Percentiles rank a stretch among this genome's conserved stretches.
Evolutionary conservation across 257 asterid genomes (phyloP).

Genomic region (Solanum tacnaense): DNA sequence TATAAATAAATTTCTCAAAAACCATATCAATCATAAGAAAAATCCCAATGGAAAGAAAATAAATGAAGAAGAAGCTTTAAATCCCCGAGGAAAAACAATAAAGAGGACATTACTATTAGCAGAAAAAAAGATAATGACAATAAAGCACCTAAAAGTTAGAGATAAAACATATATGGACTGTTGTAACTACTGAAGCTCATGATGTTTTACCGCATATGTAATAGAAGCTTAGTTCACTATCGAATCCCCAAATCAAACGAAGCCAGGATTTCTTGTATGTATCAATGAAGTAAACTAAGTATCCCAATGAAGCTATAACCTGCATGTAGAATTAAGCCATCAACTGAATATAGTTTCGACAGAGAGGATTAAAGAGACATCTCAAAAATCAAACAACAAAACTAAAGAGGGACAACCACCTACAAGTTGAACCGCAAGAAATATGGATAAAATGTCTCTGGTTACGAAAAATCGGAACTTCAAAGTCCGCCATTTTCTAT

Average conservation of each 20-base stretch:
- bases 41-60: neutral
- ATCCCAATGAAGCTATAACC: conserved; percentile 68
- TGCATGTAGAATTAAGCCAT: conserved; percentile 16
- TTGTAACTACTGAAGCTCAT: neutral
- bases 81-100: neutral
- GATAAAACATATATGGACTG: neutral
- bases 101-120: neutral
- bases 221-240: conserved; percentile 67
- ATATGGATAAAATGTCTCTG: conserved; percentile 79
- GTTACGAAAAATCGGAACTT: conserved; percentile 93
- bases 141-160: neutral
- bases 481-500: conserved; percentile 79
- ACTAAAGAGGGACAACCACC: conserved; percentile 13
- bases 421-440: conserved; percentile 82
- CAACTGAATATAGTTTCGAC: neutral
- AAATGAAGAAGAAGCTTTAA: neutral
- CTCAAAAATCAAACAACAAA: neutral
- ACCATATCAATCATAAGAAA: neutral
- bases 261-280: conserved; percentile 64
- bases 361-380: neutral
- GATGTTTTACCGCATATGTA: conserved; percentile 68
- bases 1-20: neutral
- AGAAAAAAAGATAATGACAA: neutral
- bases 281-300: conserved; percentile 61
- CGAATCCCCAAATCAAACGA: conserved; percentile 71